Conservation (phyloP, 306 rosid genomes). For the Cucurbita moschata region DNA sequence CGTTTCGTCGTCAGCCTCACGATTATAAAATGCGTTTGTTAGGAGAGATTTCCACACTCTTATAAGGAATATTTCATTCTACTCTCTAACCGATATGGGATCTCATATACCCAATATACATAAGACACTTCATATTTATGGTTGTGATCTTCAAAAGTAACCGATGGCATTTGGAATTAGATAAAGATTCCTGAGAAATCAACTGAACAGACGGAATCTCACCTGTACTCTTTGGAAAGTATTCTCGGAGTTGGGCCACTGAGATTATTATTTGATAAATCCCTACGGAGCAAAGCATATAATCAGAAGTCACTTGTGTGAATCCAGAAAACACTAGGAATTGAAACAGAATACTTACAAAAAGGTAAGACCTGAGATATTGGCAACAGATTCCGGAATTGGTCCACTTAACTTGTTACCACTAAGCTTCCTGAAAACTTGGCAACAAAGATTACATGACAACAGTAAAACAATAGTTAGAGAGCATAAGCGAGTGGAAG, state of each 20-base stretch:
- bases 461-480: not conserved
- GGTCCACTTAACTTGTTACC: conserved; percentile 64
- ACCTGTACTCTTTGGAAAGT: conserved; percentile 86
- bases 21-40: too few species aligned
- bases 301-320: not conserved
- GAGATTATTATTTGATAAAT: conserved; percentile 79
- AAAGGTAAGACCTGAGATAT: conserved; percentile 67
- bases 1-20: too few species aligned
- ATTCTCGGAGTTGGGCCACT: conserved; percentile 86
- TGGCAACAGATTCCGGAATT: conserved; percentile 71
- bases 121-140: not conserved
- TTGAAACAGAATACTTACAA: conserved; percentile 37
- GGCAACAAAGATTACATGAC: conserved; percentile 24
- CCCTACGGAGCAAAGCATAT: conserved; percentile 31
- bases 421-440: conserved; percentile 89
- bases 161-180: not conserved
- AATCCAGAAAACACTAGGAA: not conserved
- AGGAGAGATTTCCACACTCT: too few species aligned
- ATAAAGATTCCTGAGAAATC: not conserved
- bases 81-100: too few species aligned
- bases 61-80: too few species aligned
- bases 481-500: not conserved
- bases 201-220: conserved; percentile 16
- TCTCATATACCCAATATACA: too few species aligned
- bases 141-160: not conserved